Base-by-base conservation (phyloP, 805 yeast species). In the Cyberlindnera mrakii region DNA sequence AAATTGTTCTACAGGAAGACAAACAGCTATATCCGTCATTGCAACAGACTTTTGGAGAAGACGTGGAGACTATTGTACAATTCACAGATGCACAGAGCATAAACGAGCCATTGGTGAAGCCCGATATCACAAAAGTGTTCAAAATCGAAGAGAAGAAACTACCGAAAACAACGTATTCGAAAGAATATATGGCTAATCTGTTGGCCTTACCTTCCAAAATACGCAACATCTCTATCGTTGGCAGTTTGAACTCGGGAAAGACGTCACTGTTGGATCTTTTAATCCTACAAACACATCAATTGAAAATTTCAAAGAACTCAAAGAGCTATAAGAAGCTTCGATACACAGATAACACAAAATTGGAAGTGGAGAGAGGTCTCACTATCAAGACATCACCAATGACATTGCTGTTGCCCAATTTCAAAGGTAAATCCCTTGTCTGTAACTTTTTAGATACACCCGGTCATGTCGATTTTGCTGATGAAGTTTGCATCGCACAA, bases 391-490 rank as follows among this genome's bases (percentile, higher is more conserved):
- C 82, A 1, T 65, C 82, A 1, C 80, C 87, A 0, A 70, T 84
- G 50, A 67, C 91, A 0, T 51, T 86, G 9, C 58, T 90, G 6
- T 59, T 82, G 14, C 75, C 74, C 0, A 77, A 78, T 55, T 48
- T 76, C 25, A 63, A 63, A 14, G 75, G 70, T 1, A 77, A 74
- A 47, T 81, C 95, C 0, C 62, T 66, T 15, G 75, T 77, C 0
- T 53, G 81, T 17, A 86, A 84, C 54, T 48, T 90, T 1, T 50
- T 88, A 1, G 99, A 95, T 55, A 70, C 96, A 0, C 99, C 99
- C 0, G 99, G 99, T 0, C 98, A 93, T 62, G 74, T 77, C 0
- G 82, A 88, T 55, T 93, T 93, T 55, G 64, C 70, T 25, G 96
- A 88, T 57, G 97, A 93, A 52, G 64, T 78, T 4, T 71, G 77